Conservation (phyloP, 495 filamentous ascomycete genomes). For the Xylaria grammica region DNA sequence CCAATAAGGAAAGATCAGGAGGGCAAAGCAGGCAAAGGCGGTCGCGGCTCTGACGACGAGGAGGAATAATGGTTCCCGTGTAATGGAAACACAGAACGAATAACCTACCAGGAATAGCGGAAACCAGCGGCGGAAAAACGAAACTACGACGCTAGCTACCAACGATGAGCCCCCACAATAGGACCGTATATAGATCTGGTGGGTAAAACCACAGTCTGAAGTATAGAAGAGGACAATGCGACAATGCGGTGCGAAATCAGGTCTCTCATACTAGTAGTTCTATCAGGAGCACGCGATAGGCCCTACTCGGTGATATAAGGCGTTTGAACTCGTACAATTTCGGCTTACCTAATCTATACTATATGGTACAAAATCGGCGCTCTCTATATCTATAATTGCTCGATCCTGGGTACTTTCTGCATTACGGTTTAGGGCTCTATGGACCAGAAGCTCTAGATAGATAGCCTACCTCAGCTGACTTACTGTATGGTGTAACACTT, state of each 20-base stretch:
- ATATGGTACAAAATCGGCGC: background rate
- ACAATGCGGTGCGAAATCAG: background rate
- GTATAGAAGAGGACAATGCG: constrained; percentile 16
- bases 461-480: too few relatives aligned
- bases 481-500: constrained; percentile 15
- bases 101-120: background rate
- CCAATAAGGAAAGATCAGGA: constrained; percentile 87
- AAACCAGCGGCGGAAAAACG: background rate
- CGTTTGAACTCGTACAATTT: background rate
- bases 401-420: background rate
- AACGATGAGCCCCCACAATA: background rate
- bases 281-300: background rate
- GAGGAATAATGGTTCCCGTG: constrained; percentile 48
- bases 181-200: background rate
- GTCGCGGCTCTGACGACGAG: constrained; percentile 67
- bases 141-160: background rate
- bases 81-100: constrained; percentile 13
- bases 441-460: too few relatives aligned
- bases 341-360: background rate
- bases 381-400: background rate
- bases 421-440: too few relatives aligned
- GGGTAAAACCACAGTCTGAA: background rate
- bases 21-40: constrained; percentile 56
- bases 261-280: background rate
- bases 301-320: background rate